Evolutionary conservation across 2,329 filamentous ascomycete species (phyloP), one percentile per base, ranked within the genome.

Genomic region (Nakataea oryzae): DNA sequence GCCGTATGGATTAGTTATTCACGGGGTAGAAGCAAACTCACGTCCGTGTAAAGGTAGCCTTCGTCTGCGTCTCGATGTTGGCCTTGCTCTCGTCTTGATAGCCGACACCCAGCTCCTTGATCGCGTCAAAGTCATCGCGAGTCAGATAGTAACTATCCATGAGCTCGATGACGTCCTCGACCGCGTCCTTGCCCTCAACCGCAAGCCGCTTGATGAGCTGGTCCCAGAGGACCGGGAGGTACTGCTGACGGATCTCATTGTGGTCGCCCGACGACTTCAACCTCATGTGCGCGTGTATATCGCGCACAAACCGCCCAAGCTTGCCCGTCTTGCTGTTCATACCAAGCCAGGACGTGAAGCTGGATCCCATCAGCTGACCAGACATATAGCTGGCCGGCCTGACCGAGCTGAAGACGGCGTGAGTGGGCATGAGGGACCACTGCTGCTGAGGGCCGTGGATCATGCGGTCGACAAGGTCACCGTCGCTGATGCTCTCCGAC

Each of bases 121-220:
- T 91, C 12, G 87, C 89, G 71, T 99, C 95, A 74, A 93, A 96
- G 72, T 99, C 95, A 28, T 99, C 95, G 65, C 89, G 88, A 0
- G 95, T 97, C 63, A 99, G 79, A 74, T 88, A 99, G 75, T 99
- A 99, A 71, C 88, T 92, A 71, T 99, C 95, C 95, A 99, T 97
- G 61, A 97, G 81, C 61, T 95, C 86, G 70, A 99, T 99, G 61
- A 97, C 88, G 2, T 90, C 87, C 1, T 84, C 81, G 5, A 97
- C 88, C 9, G 84, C 83, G 1, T 96, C 92, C 69, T 91, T 95
- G 68, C 95, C 95, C 63, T 96, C 87, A 0, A 78, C 73, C 68
- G 91, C 84, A 61, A 99, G 78, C 63, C 85, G 83, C 68, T 89
- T 86, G 66, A 96, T 81, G 27, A 93, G 81, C 70, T 88, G 85